These are phyloP conservation scores for Mycena metata DNA, from an alignment of 768 basidiomycete species.

Conservation along the genomic window DNA sequence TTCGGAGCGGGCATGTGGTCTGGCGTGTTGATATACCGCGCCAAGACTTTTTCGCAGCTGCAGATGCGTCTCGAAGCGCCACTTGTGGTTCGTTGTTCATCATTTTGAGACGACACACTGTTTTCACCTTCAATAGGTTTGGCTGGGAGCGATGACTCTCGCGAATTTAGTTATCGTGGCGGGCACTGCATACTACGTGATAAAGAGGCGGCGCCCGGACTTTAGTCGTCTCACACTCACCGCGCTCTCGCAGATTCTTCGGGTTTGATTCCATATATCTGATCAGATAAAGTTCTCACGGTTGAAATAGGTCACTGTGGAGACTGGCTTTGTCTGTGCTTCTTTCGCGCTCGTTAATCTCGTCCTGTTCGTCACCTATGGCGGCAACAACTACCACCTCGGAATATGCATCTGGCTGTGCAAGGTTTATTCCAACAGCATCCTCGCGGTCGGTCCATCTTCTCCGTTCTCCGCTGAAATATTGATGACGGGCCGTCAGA, in stretches of 20 bases:
- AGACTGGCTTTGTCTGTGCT: conserved; percentile 39
- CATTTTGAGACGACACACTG: too few species aligned
- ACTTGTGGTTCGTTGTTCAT: too few species aligned
- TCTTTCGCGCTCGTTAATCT: conserved; percentile 40
- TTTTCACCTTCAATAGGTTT: too few species aligned
- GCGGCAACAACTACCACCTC: conserved; percentile 38
- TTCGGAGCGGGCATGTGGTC: too few species aligned
- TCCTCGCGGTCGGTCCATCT: not conserved
- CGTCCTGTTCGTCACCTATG: conserved; percentile 34
- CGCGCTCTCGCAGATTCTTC: conserved; percentile 25
- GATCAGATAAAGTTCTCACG: not conserved
- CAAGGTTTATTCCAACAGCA: conserved; percentile 43
- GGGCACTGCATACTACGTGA: too few species aligned
- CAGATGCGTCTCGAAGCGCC: too few species aligned
- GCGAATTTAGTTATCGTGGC: too few species aligned
- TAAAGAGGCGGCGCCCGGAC: conserved; percentile 20
- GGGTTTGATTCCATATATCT: not conserved
- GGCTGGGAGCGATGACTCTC: too few species aligned
- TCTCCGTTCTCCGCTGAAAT: too few species aligned
- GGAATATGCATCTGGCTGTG: conserved; percentile 35
- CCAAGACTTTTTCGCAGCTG: too few species aligned
- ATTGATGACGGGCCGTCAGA: not conserved
- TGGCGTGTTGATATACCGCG: too few species aligned
- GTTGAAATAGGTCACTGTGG: conserved; percentile 34
- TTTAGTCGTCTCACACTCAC: conserved; percentile 29